phyloP scores from a whole-genome alignment of 306 rosid species.

The Corylus heterophylla region DNA sequence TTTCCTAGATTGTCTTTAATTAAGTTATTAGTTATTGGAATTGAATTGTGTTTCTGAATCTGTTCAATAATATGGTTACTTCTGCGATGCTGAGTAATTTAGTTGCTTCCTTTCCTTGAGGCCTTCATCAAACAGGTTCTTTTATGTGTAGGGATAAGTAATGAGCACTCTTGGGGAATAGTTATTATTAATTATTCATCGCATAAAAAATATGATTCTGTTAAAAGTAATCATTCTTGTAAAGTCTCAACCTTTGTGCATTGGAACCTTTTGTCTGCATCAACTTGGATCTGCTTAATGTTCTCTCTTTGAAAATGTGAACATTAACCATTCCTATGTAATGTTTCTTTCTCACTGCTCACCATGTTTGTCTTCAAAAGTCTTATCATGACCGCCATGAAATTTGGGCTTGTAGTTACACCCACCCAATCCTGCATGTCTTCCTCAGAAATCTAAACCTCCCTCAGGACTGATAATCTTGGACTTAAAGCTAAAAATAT shows the following conservation, averaged over 20 bases:
- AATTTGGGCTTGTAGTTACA: background rate
- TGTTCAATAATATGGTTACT: conserved; percentile 2
- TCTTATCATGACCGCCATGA: background rate
- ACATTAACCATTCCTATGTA: background rate
- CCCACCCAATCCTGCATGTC: background rate
- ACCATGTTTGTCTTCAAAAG: background rate
- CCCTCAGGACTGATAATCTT: background rate
- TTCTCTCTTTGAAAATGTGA: background rate
- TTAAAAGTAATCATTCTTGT: background rate
- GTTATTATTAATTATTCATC: background rate
- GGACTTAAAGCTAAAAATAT: background rate
- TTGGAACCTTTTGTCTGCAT: background rate
- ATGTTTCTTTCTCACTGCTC: background rate
- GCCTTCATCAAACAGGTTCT: background rate
- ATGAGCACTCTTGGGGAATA: background rate
- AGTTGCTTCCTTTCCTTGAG: background rate
- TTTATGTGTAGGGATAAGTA: background rate
- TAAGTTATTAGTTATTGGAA: conserved; percentile 20
- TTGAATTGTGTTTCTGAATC: conserved; percentile 3
- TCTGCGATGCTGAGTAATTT: background rate
- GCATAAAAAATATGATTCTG: background rate
- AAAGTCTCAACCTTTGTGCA: background rate
- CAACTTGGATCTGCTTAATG: background rate
- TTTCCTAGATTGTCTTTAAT: conserved; percentile 16
- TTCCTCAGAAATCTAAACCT: background rate